These are phyloP conservation scores for Aspergillus bertholletiae DNA, from an alignment of 495 filamentous ascomycete species.

Conservation along the genomic window DNA sequence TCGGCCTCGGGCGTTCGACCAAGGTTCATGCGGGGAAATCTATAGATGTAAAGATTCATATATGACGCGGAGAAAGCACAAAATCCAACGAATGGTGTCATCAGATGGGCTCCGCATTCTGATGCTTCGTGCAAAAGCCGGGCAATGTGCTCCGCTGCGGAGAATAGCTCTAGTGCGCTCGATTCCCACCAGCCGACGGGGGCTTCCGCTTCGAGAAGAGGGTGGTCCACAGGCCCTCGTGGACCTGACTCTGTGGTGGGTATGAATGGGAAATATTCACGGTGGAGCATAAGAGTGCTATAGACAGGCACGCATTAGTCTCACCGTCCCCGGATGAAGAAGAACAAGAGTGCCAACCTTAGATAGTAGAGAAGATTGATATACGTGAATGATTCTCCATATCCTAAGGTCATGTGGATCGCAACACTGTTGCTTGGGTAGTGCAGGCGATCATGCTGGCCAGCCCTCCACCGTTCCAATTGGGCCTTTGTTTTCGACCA, in stretches of 20 bases:
- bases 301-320: not conserved
- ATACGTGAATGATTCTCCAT: conserved; percentile 23
- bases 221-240: conserved; percentile 19
- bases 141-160: conserved; percentile 15
- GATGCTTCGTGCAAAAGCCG: conserved; percentile 16
- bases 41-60: conserved; percentile 21
- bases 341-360: conserved; percentile 5
- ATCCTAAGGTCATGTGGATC: conserved; percentile 14
- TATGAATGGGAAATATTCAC: conserved; percentile 25
- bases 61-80: conserved; percentile 24
- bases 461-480: conserved; percentile 18
- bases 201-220: conserved; percentile 14
- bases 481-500: conserved; percentile 15
- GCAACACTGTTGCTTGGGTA: conserved; percentile 19
- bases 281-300: conserved; percentile 19
- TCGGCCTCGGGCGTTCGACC: conserved; percentile 15
- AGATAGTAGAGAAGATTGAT: conserved; percentile 22
- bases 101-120: conserved; percentile 13
- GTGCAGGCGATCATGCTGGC: conserved; percentile 17
- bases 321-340: too few relatives aligned
- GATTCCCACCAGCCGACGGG: conserved; percentile 21
- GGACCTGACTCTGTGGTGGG: conserved; percentile 13
- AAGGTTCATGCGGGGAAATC: conserved; percentile 24
- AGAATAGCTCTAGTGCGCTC: conserved; percentile 18
- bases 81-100: conserved; percentile 24